phyloP scores from a whole-genome alignment of 148 eudicot genomes.

The Rhododendron henanense region DNA sequence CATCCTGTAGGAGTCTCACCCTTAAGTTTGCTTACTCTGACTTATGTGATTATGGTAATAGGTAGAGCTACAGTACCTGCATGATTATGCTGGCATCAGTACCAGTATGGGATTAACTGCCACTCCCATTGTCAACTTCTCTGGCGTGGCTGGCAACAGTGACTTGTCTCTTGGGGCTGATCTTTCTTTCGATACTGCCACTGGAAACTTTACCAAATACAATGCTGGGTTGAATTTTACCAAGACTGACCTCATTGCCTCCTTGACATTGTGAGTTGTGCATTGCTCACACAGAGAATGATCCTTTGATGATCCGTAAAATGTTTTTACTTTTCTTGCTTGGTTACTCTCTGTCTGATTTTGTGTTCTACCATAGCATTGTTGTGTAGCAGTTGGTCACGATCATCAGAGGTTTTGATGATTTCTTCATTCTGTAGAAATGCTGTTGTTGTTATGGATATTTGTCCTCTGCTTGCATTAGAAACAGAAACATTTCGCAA shows the following conservation, averaged over 20 bases:
- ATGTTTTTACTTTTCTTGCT: neutral
- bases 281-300: neutral
- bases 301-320: neutral
- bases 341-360: neutral
- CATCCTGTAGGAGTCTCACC: neutral
- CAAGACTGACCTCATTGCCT: slow-evolving; percentile 70
- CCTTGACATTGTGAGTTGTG: slow-evolving; percentile 71
- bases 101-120: slow-evolving; percentile 89
- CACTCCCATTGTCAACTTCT: slow-evolving; percentile 77
- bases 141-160: slow-evolving; percentile 78
- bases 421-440: neutral
- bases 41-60: slow-evolving; percentile 21
- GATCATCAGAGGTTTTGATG: neutral
- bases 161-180: slow-evolving; percentile 70
- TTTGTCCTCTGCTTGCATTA: neutral
- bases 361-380: neutral
- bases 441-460: neutral
- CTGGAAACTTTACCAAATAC: slow-evolving; percentile 72
- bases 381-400: neutral
- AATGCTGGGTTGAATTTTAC: slow-evolving; percentile 76
- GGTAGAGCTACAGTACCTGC: slow-evolving; percentile 93
- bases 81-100: slow-evolving; percentile 88
- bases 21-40: neutral
- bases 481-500: neutral
- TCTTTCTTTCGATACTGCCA: slow-evolving; percentile 77